Evolutionary conservation across 139 green algal species (phyloP).

Genomic region (Axilococcus clingmanii): DNA sequence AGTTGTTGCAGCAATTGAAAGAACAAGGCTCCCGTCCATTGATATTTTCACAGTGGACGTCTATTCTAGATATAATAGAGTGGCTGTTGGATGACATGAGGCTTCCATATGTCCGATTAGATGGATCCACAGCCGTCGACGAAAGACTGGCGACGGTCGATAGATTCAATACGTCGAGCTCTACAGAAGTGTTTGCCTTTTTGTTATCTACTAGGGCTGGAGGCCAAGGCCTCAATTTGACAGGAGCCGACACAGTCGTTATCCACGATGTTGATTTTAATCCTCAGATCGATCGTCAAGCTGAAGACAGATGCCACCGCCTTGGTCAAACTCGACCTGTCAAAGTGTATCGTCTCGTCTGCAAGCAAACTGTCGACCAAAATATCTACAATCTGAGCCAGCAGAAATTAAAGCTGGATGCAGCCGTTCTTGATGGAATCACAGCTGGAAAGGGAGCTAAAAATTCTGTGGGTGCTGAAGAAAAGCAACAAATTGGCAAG

Average conservation of each 20-base stretch:
- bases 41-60: conserved; percentile 88
- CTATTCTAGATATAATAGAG: conserved; percentile 86
- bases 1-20: conserved; percentile 57
- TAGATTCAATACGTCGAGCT: conserved; percentile 55
- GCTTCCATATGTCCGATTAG: conserved; percentile 67
- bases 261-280: conserved; percentile 95
- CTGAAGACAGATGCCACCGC: conserved; percentile 49
- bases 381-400: conserved; percentile 74
- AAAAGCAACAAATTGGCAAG: conserved; percentile 30
- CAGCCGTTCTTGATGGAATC: conserved; percentile 39
- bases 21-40: conserved; percentile 52
- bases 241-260: conserved; percentile 89
- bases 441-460: conserved; percentile 13
- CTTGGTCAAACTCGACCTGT: conserved; percentile 82
- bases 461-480: conserved; percentile 11
- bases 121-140: conserved; percentile 69
- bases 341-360: conserved; percentile 82
- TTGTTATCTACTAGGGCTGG: conserved; percentile 88
- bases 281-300: conserved; percentile 69
- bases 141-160: conserved; percentile 79
- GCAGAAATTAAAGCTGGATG: conserved; percentile 76
- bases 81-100: conserved; percentile 59
- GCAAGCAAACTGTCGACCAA: conserved; percentile 69
- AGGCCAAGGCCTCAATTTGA: conserved; percentile 91
- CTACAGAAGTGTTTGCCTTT: conserved; percentile 71